phyloP scores from a whole-genome alignment of 192 early-diverging fungal genomes.

The Geranomyces variabilis region DNA sequence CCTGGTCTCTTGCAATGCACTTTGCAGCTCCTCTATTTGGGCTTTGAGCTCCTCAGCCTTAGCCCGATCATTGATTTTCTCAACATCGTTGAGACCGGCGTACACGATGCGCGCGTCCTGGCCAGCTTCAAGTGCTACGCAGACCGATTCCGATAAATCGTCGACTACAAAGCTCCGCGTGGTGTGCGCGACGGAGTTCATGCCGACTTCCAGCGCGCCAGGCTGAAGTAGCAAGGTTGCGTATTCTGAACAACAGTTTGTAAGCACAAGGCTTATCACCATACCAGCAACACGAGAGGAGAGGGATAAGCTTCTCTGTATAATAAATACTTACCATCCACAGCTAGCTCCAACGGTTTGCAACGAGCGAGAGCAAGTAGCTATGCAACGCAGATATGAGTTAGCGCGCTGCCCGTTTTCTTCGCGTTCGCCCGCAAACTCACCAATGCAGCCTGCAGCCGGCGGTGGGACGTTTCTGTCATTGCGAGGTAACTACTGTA shows the following conservation, averaged over 20 bases:
- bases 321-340: no score
- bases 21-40: constrained; percentile 3
- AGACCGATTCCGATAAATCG: neutral
- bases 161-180: neutral
- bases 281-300: no score
- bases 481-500: no score
- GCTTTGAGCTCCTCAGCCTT: constrained; percentile 3
- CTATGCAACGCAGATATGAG: neutral
- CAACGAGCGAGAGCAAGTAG: neutral
- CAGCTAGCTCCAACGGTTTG: no score
- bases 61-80: neutral
- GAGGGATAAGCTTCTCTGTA: no score
- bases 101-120: neutral
- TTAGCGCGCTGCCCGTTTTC: neutral
- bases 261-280: no score
- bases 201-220: neutral
- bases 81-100: neutral
- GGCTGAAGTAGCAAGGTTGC: constrained; percentile 6
- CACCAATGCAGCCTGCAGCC: neutral
- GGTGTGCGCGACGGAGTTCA: neutral
- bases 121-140: neutral
- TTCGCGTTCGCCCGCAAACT: neutral
- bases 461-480: neutral
- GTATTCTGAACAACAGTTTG: neutral
- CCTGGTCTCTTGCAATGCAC: neutral